Evolutionary conservation across 2,329 filamentous ascomycete genomes (phyloP).

Genomic region (Lasiodiplodia hormozganensis): DNA sequence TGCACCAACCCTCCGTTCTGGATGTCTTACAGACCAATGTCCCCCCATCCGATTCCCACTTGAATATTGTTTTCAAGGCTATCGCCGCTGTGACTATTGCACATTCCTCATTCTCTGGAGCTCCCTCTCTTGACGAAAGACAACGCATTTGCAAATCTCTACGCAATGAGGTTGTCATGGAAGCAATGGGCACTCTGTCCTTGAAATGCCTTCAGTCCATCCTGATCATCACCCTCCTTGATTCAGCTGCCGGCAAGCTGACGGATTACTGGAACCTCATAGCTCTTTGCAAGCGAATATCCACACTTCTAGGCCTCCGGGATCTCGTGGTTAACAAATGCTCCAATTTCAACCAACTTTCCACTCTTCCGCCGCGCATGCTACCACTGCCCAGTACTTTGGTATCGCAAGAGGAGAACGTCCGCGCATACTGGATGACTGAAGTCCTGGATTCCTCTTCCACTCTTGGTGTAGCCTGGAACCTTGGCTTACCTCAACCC

Average conservation of each 20-base stretch:
- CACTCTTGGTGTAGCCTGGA: conserved; percentile 42
- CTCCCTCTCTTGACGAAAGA: conserved; percentile 36
- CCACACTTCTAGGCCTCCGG: conserved; percentile 39
- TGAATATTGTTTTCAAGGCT: conserved; percentile 40
- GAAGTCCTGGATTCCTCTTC: conserved; percentile 46
- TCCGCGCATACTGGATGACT: conserved; percentile 48
- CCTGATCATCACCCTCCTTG: conserved; percentile 40
- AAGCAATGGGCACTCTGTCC: conserved; percentile 39
- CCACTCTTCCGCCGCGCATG: conserved; percentile 39
- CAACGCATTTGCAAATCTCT: conserved; percentile 35
- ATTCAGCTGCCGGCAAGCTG: conserved; percentile 41
- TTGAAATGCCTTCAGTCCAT: conserved; percentile 44
- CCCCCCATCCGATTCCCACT: conserved; percentile 7
- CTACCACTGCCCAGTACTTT: conserved; percentile 38
- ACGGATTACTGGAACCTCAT: conserved; percentile 45
- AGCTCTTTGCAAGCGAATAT: conserved; percentile 43
- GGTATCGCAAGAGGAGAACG: conserved; percentile 44
- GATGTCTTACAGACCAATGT: conserved; percentile 33
- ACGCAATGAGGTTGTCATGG: conserved; percentile 38
- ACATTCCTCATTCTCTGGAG: conserved; percentile 35
- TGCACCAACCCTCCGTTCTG: conserved; percentile 38
- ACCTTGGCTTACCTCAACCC: conserved; percentile 35
- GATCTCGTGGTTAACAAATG: conserved; percentile 41
- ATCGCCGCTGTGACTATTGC: conserved; percentile 40
- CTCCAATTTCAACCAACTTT: conserved; percentile 39